A percentile compares a stretch with the other conserved stretches of the same genome.
Evolutionary conservation across 371 early-diverging fungal genomes (phyloP).

Genomic region (Mortierella sp.): DNA sequence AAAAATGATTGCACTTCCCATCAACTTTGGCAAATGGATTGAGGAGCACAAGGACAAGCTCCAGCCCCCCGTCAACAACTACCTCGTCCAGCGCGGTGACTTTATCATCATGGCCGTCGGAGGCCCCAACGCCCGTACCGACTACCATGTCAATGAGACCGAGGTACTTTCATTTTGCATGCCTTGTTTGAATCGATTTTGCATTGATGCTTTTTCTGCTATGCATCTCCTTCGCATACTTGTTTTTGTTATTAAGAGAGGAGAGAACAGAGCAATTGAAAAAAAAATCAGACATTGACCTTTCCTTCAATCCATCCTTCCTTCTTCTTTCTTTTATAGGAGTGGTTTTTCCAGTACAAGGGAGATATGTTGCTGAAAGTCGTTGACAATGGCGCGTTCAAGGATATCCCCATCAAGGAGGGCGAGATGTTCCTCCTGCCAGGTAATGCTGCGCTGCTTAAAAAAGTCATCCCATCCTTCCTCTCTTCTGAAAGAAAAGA

Average conservation of each 20-base stretch:
- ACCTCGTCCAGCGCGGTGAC: conserved; percentile 87
- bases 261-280: not conserved
- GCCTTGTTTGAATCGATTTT: conserved; percentile 4
- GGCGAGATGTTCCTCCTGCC: conserved; percentile 97
- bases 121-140: conserved; percentile 89
- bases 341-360: conserved; percentile 97
- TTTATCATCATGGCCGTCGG: conserved; percentile 93
- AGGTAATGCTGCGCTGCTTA: conserved; percentile 63
- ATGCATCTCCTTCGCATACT: not conserved
- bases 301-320: not conserved
- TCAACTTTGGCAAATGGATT: conserved; percentile 93
- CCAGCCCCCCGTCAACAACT: conserved; percentile 97
- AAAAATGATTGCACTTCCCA: conserved; percentile 73
- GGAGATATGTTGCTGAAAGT: conserved; percentile 92
- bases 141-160: conserved; percentile 96
- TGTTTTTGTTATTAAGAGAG: not conserved
- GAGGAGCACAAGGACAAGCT: conserved; percentile 85
- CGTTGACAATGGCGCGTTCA: conserved; percentile 83
- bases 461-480: not conserved
- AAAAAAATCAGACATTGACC: conserved; percentile 2
- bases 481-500: not conserved
- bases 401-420: conserved; percentile 88
- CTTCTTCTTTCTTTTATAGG: conserved; percentile 61
- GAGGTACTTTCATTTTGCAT: conserved; percentile 70
- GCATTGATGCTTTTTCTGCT: not conserved